Evolutionary conservation across 169 alveolate genomes (phyloP).

Genomic region (Plasmodium reichenowi): DNA sequence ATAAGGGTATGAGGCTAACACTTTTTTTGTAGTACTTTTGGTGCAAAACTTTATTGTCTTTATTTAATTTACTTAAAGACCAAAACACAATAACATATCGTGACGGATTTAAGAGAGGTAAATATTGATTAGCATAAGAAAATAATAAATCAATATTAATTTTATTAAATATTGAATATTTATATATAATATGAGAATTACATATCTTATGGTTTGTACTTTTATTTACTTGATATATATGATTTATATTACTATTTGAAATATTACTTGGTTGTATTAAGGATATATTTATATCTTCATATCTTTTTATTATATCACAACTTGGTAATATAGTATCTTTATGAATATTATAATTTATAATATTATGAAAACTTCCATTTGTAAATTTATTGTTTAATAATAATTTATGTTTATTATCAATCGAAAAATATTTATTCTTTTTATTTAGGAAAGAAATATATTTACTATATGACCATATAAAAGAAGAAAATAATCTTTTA

Average conservation of each 20-base stretch:
- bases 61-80: slow-evolving; percentile 71
- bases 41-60: slow-evolving; percentile 38
- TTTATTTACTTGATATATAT: neutral
- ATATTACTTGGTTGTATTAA: no score
- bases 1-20: slow-evolving; percentile 18
- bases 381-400: neutral
- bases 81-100: slow-evolving; percentile 67
- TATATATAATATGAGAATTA: neutral
- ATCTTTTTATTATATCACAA: neutral
- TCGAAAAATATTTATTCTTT: neutral
- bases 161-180: slow-evolving; percentile 1
- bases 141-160: slow-evolving; percentile 24
- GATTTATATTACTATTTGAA: no score
- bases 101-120: slow-evolving; percentile 42
- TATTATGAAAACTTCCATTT: neutral
- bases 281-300: no score
- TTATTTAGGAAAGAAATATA: slow-evolving; percentile 19
- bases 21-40: slow-evolving; percentile 42
- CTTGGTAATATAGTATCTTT: neutral
- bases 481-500: slow-evolving; percentile 68
- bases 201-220: neutral
- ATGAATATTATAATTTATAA: neutral
- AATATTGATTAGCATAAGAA: slow-evolving; percentile 51
- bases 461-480: slow-evolving; percentile 73
- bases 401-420: neutral